Evolutionary conservation across 257 asterid genomes (phyloP), one percentile per base, ranked within the genome.

Genomic region (Mitragyna speciosa): DNA sequence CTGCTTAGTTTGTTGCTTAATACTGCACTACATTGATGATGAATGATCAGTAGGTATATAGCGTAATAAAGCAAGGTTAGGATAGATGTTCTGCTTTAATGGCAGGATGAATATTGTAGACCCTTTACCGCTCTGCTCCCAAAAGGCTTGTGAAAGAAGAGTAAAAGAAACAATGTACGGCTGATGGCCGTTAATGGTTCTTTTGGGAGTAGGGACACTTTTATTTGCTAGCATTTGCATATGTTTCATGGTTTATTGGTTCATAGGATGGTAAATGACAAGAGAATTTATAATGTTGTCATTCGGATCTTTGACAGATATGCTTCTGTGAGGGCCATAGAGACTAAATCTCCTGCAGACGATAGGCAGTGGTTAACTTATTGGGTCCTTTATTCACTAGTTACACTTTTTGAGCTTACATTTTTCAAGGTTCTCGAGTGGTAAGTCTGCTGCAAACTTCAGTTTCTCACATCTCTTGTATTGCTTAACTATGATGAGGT

Each of bases 341-440:
- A 95, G 88, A 95, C 97, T 0, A 91, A 90, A 86, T 89, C 98
- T 9, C 86, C 77, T 0, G 83, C 81, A 28, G 98, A 92, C 43
- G 98, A 93, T 83, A 90, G 90, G n/a, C 99, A 95, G 85, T 95
- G 99, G 99, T 88, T 95, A 20, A 95, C 98, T 33, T 95, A 90
- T 54, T 93, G 98, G 99, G 99, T 95, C 81, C 96, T 95, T 64
- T 92, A 93, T 85, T 93, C 99, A 59, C 83, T 95, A 78, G 84
- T 93, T 78, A 90, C 95, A 24, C 87, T 93, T 56, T 95, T 95
- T 76, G 99, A 95, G 84, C 97, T 94, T 80, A 94, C 96, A 1
- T 94, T 94, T 72, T 79, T 88, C 81, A 91, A 83, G 83, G 72
- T 86, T 78, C 93, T 94, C 65, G 94, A 94, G 77, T 94, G 94